Percentiles rank a stretch among this genome's conserved stretches.
phyloP scores from a whole-genome alignment of 805 yeast species.

The Candida berthetii region DNA sequence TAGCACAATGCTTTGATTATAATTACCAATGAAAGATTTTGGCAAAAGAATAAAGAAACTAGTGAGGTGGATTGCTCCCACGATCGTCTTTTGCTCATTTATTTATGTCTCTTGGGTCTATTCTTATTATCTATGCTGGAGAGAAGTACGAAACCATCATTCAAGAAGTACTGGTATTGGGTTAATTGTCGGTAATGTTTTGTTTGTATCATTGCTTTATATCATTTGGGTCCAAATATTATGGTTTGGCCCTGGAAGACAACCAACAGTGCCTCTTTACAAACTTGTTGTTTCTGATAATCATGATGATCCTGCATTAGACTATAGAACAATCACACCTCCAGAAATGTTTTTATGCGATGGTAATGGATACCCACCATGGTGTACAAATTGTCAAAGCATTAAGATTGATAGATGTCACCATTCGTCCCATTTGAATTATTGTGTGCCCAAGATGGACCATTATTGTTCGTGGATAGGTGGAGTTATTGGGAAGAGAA shows the following conservation, averaged over 20 bases:
- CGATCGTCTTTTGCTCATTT: conserved; percentile 3
- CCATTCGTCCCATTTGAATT: conserved; percentile 51
- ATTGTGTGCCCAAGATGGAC: conserved; percentile 72
- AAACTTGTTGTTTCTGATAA: conserved; percentile 18
- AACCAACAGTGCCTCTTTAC: conserved; percentile 30
- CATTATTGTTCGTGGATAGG: conserved; percentile 84
- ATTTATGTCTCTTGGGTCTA: conserved; percentile 17
- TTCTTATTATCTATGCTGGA: conserved; percentile 22
- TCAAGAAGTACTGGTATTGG: conserved; percentile 24
- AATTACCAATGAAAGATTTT: too few species aligned
- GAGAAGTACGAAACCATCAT: conserved; percentile 18
- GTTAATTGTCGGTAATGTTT: conserved; percentile 22
- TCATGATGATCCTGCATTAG: conserved; percentile 4
- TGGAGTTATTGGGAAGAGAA: conserved; percentile 58
- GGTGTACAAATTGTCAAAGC: conserved; percentile 65
- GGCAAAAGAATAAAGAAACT: too few species aligned
- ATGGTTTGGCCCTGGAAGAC: conserved; percentile 55
- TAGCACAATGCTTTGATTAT: too few species aligned
- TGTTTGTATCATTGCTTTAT: conserved; percentile 20
- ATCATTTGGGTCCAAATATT: conserved; percentile 40
- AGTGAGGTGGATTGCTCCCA: conserved; percentile 5
- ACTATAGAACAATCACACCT: conserved; percentile 25
- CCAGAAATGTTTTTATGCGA: conserved; percentile 68
- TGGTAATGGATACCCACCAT: conserved; percentile 65
- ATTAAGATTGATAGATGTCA: conserved; percentile 64